A percentile compares a stretch with the other conserved stretches of the same genome.
Evolutionary conservation across 441 rosid genomes (phyloP).

Genomic region (Adansonia madagascariensis): DNA sequence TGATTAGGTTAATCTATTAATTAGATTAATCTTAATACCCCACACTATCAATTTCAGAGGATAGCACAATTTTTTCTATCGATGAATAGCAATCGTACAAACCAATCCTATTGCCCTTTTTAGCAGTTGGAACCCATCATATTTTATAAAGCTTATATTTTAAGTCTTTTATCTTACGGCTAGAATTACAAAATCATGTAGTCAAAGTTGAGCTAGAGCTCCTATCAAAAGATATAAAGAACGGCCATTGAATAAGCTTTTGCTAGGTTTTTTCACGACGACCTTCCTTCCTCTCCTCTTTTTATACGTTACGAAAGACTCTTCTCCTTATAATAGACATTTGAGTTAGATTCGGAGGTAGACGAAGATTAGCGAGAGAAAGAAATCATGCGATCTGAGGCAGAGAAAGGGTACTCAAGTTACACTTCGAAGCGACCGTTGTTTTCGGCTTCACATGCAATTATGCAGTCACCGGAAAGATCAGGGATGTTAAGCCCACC

Average conservation of each 20-base stretch:
- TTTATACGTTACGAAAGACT: constrained; percentile 31
- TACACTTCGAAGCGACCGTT: constrained; percentile 42
- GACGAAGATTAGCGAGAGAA: background rate
- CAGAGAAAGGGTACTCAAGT: constrained; percentile 36
- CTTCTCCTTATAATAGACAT: background rate
- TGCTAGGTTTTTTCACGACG: background rate
- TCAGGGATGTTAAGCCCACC: constrained; percentile 65
- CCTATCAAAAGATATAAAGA: background rate
- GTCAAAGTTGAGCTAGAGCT: background rate
- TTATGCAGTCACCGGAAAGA: constrained; percentile 52
- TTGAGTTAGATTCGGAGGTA: background rate
- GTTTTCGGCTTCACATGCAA: constrained; percentile 37
- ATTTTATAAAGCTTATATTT: background rate
- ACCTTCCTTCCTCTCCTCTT: constrained; percentile 28
- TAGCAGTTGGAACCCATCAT: background rate
- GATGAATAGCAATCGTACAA: no score
- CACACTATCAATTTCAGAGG: background rate
- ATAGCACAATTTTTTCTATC: no score
- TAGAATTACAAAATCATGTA: background rate
- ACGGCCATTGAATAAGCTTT: background rate
- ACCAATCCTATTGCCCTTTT: background rate
- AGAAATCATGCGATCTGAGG: constrained; percentile 40
- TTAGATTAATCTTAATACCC: background rate
- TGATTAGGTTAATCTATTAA: background rate
- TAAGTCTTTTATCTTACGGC: background rate